Evolutionary conservation across 345 rosid genomes (phyloP), one percentile per base, ranked within the genome.

Genomic region (Lepidium didymum): DNA sequence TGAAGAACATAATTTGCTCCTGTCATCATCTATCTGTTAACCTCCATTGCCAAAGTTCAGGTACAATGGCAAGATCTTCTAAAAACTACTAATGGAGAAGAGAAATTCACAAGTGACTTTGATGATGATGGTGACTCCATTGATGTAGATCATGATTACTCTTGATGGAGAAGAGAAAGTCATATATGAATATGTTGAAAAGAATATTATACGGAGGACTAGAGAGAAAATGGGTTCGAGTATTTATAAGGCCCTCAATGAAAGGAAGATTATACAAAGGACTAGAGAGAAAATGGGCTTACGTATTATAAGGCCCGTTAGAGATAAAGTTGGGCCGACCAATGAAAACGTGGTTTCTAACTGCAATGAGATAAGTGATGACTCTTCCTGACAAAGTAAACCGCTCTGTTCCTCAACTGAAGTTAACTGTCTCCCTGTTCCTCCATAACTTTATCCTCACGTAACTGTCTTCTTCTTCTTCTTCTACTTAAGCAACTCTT

Each of bases 401-500:
- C 78, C 52, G 78, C 63, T 67, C 7, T 74, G 73, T 67, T 18
- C 68, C 73, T 67, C 77, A 67, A 67, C 68, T 61, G 74, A 27
- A 60, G 57, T 66, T 51, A 74, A 75, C 74, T 54, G 74, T 67
- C 65, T 46, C 73, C 64, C 14, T 74, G 74, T 59, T 18, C 44
- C 51, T 67, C 69, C 69, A 67, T 62, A 74, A 61, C 78, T 68
- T 68, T 59, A 37, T 25, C 23, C 18, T 8, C 49, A 74, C 67
- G 74, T 68, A 68, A 75, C 78, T 64, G 78, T 68, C 55, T 58
- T 57, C 60, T 8, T 23, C 61, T n/a, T n/a, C n/a, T n/a, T 33
- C 78, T 45, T 64, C 81, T 82, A 76, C 80, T 77, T 64, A 83
- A 76, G 29, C 81, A 72, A 21, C 47, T 10, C 51, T 54, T 21